Percentiles rank a stretch among this genome's conserved stretches.
Evolutionary conservation across 306 rosid species (phyloP).

Genomic region (Trichosanthes cucumerina): DNA sequence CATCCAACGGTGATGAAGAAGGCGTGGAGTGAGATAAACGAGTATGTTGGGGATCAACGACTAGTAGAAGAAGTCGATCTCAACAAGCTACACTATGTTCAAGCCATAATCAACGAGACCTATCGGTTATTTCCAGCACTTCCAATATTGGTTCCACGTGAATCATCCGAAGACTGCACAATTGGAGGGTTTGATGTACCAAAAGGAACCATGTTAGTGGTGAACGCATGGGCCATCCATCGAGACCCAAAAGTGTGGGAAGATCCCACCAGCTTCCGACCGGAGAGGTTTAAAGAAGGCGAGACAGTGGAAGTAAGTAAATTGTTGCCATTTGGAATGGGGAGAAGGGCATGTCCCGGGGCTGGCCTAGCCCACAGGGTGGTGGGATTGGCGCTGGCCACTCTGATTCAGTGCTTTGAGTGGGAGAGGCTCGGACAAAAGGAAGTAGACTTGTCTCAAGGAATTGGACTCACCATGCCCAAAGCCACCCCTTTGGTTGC

Average conservation of each 20-base stretch:
- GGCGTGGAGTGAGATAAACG: conserved; percentile 13
- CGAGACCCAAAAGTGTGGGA: conserved; percentile 21
- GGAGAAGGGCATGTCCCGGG: conserved; percentile 43
- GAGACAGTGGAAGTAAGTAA: not conserved
- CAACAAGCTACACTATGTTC: conserved; percentile 18
- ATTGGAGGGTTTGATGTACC: conserved; percentile 16
- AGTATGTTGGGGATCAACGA: conserved; percentile 1
- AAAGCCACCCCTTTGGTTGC: not conserved
- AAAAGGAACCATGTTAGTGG: conserved; percentile 14
- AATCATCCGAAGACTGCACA: conserved; percentile 15
- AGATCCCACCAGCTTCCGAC: conserved; percentile 15
- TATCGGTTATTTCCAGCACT: not conserved
- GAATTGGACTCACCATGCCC: not conserved
- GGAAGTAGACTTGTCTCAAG: conserved; percentile 9
- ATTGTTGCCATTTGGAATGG: conserved; percentile 37
- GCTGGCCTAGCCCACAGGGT: conserved; percentile 19
- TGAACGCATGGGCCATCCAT: conserved; percentile 26
- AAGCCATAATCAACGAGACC: conserved; percentile 18
- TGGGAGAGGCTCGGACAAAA: conserved; percentile 15
- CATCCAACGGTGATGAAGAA: conserved; percentile 12
- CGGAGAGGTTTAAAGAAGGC: conserved; percentile 23
- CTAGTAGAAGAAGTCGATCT: conserved; percentile 14
- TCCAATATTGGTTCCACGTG: conserved; percentile 11
- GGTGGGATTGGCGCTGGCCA: conserved; percentile 15
- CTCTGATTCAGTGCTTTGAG: conserved; percentile 29